Evolutionary conservation across 2,329 filamentous ascomycete genomes (phyloP), one percentile per base, ranked within the genome.

Genomic region (Diaporthe vexans): DNA sequence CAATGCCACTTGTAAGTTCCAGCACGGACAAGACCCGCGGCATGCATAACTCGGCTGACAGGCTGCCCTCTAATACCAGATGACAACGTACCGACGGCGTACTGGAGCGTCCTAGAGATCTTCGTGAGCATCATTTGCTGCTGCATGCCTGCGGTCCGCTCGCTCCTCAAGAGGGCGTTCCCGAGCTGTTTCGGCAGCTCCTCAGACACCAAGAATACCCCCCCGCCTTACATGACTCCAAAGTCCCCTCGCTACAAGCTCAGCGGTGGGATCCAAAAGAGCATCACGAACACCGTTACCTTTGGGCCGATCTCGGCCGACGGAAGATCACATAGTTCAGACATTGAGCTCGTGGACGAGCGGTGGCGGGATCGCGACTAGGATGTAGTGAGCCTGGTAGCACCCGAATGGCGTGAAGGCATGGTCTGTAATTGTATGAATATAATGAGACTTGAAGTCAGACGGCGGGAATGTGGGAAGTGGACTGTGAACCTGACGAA

Each of bases 1-100:
- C n/a, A 67, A 67, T 37, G 63, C 63, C 46, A 67, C 63, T 4
- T 67, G 63, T 67, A 52, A 67, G 63, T 52, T n/a, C 37, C 46
- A 26, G 46, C 21, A 51, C 21, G 19, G 11, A 40, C 17, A 8
- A 52, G 19, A 17, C 19, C 43, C 13, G 37, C 13, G 33, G 29
- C 63, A 54, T n/a, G 46, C 29, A 48, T 29, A 26, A 19, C 24
- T 19, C 4, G 4, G 17, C 63, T 67, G 46, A 67, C 63, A 52
- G 10, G 2, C 17, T 37, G 13, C 33, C 63, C 4, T 2, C 29
- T 37, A 7, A 2, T 52, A 11, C 63, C 33, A 67, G 63, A 67
- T 52, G 63, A 67, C 46, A 67, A 67, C n/a, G 46, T 67, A n/a
- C 63, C 63, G 11, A 52, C 46, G 35, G 63, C 63, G 5, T 67